Evolutionary conservation across 176 grass and related monocot genomes (phyloP).

Genomic region (Leersia perrieri): DNA sequence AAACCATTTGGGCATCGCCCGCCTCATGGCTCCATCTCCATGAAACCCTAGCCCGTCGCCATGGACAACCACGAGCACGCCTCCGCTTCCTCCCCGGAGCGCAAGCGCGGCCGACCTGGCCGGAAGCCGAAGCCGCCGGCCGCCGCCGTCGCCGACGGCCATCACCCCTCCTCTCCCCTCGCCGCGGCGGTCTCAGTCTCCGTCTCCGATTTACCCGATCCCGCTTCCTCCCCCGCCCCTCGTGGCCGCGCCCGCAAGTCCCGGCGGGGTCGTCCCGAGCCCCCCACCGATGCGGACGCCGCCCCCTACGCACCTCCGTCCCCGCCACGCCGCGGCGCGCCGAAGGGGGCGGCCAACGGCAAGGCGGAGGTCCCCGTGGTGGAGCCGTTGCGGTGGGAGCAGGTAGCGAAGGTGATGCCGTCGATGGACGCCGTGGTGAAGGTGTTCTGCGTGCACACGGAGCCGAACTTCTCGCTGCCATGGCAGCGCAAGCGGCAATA

Average conservation of each 20-base stretch:
- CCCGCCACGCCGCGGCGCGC: constrained; percentile 30
- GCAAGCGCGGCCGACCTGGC: constrained; percentile 39
- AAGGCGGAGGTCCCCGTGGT: constrained; percentile 23
- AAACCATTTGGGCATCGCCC: not conserved
- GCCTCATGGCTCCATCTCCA: not conserved
- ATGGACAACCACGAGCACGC: constrained; percentile 43
- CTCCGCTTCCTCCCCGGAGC: constrained; percentile 21
- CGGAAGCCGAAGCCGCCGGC: constrained; percentile 25
- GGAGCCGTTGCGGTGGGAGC: constrained; percentile 67
- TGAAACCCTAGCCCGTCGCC: constrained; percentile 52
- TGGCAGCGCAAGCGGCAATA: constrained; percentile 97
- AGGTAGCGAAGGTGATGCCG: constrained; percentile 69
- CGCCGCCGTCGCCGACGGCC: not conserved
- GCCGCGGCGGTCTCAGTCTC: constrained; percentile 6
- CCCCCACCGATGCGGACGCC: constrained; percentile 33
- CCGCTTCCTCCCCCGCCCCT: constrained; percentile 1
- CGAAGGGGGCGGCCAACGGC: constrained; percentile 23
- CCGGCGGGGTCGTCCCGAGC: constrained; percentile 31
- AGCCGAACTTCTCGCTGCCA: constrained; percentile 92
- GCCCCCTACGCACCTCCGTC: not conserved
- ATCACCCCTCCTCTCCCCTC: constrained; percentile 32
- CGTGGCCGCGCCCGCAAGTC: constrained; percentile 26
- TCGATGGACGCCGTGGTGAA: constrained; percentile 97
- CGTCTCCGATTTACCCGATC: constrained; percentile 21
- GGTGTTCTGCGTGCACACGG: constrained; percentile 95